Percentiles rank a stretch among this genome's conserved stretches.
Conservation (phyloP, 176 grass and related monocot species). For the Aechmea fasciata region DNA sequence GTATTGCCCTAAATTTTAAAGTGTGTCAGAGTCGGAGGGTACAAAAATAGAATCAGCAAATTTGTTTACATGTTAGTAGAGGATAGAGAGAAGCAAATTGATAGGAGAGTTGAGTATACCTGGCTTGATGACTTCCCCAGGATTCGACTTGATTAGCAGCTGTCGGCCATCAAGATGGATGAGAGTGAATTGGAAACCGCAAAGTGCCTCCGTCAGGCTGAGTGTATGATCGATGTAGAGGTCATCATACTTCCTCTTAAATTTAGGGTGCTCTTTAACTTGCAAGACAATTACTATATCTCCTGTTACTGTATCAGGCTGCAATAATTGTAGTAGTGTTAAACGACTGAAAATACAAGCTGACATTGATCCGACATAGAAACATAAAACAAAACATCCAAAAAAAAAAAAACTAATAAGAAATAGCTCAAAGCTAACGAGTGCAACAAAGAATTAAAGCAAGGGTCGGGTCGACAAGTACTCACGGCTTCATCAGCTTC, state of each 20-base stretch:
- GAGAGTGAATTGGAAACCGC: constrained; percentile 84
- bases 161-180: constrained; percentile 79
- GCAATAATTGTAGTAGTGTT: background rate
- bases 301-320: constrained; percentile 90
- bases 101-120: constrained; percentile 24
- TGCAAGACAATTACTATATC: constrained; percentile 90
- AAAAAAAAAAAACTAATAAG: background rate
- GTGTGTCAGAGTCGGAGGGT: too few relatives aligned
- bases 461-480: background rate
- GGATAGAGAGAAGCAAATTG: background rate
- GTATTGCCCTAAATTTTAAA: constrained; percentile 43
- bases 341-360: background rate
- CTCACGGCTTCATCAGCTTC: constrained; percentile 97
- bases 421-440: background rate
- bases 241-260: constrained; percentile 82
- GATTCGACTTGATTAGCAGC: constrained; percentile 84
- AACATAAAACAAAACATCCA: background rate
- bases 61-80: background rate
- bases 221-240: constrained; percentile 68
- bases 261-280: constrained; percentile 85
- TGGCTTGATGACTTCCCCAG: constrained; percentile 82
- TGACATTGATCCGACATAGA: background rate
- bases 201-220: constrained; percentile 77
- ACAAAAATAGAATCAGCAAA: background rate
- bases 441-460: background rate